These are phyloP conservation scores for Senna siamea DNA, from an alignment of 306 rosid genomes.

Conservation along the genomic window DNA sequence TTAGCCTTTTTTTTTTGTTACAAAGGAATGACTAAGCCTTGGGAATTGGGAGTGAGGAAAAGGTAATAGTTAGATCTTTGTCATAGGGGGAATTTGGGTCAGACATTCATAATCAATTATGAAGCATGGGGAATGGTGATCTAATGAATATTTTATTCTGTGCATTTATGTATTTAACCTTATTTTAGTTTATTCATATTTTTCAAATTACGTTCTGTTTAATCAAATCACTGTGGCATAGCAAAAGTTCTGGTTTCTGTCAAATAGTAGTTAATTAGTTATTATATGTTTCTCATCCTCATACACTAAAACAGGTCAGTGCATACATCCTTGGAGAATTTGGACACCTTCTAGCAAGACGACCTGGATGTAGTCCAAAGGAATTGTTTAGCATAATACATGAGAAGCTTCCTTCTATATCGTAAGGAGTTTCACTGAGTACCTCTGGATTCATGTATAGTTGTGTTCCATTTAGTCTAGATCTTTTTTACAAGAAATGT, in stretches of 20 bases:
- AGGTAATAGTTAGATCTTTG: constrained; percentile 24
- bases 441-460: constrained; percentile 13
- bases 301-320: constrained; percentile 78
- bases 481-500: constrained; percentile 40
- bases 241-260: constrained; percentile 17
- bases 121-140: constrained; percentile 25
- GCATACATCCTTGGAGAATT: constrained; percentile 97
- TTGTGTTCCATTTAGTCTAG: constrained; percentile 18
- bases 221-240: constrained; percentile 33
- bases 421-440: constrained; percentile 60
- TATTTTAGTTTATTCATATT: constrained; percentile 26
- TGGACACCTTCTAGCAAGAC: constrained; percentile 92
- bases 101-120: constrained; percentile 15
- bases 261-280: background rate
- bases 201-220: constrained; percentile 23
- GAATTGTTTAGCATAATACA: constrained; percentile 86
- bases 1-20: too few relatives aligned
- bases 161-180: constrained; percentile 25
- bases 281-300: constrained; percentile 30
- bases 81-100: constrained; percentile 18
- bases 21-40: too few relatives aligned
- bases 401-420: constrained; percentile 96
- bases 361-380: constrained; percentile 91
- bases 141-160: constrained; percentile 18
- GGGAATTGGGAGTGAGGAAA: background rate